Evolutionary conservation across 2,329 filamentous ascomycete genomes (phyloP), one percentile per base, ranked within the genome.

Genomic region (Didymellaceae sp.): DNA sequence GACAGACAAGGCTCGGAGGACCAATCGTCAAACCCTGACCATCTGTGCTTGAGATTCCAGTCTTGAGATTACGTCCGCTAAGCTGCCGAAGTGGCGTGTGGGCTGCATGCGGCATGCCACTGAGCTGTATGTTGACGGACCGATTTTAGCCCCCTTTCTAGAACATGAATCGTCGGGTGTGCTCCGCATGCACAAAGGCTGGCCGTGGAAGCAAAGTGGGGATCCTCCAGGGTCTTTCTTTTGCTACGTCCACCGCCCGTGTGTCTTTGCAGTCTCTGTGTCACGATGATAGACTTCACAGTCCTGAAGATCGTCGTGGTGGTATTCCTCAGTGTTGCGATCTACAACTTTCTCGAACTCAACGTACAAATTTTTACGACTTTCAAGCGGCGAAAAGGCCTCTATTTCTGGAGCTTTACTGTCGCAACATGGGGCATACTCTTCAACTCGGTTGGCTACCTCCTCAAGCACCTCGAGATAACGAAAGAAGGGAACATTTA

Each of bases 401-500:
- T 77, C 24, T 80, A 80, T 58, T 80, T 79, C 60, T 79, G 76
- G 77, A 75, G 72, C 26, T 66, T 80, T 55, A 58, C 78, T n/a
- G 61, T 75, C 22, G 62, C 77, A 6, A 73, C 73, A 21, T 55
- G 71, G 17, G 75, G 75, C 11, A 74, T 80, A 40, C 63, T 77
- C 6, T 74, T 76, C 3, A 78, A 80, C 51, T 65, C 72, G 11
- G 59, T 73, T 4, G 79, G 77, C 6, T 79, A 79, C 55, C 52
- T 75, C 7, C 59, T 76, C 10, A 73, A 74, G 6, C 74, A 76
- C 48, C 57, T 77, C 35, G 53, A 75, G 24, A 72, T 77, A 34
- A 42, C 54, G 3, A 45, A 24, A 2, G 32, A 54, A 10, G 51
- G 32, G 11, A 54, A 61, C 17, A 21, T 62, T 3, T 61, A 54